phyloP scores from a whole-genome alignment of 768 basidiomycete genomes.

The Mycena vitilis region DNA sequence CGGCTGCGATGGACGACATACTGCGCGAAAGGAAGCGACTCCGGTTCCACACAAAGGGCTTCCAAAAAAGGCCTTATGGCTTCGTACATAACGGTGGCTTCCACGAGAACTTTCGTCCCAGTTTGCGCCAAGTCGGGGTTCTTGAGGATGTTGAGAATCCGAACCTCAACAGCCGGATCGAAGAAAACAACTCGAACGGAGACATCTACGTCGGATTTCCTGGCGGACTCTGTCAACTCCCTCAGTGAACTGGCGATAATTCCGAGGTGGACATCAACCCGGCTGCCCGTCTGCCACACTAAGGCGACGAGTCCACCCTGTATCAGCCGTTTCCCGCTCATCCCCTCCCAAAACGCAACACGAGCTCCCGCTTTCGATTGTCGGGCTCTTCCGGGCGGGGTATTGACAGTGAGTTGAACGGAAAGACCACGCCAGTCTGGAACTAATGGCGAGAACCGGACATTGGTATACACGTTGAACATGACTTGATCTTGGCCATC shows the following conservation, averaged over 20 bases:
- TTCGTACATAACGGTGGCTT: conserved; percentile 75
- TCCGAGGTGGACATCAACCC: conserved; percentile 65
- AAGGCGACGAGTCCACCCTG: conserved; percentile 75
- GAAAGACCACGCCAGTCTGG: conserved; percentile 67
- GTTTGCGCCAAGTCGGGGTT: conserved; percentile 29
- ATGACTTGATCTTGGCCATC: conserved; percentile 60
- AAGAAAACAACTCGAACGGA: conserved; percentile 70
- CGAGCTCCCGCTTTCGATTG: conserved; percentile 51
- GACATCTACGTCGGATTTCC: conserved; percentile 45
- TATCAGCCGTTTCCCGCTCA: conserved; percentile 67
- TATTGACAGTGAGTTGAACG: conserved; percentile 56
- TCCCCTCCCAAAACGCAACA: conserved; percentile 69
- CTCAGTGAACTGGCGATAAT: conserved; percentile 54
- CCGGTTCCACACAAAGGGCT: conserved; percentile 67
- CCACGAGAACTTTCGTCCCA: conserved; percentile 59
- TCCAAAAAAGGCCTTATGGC: conserved; percentile 76
- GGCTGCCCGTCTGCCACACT: conserved; percentile 53
- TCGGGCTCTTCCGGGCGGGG: conserved; percentile 70
- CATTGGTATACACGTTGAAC: conserved; percentile 73
- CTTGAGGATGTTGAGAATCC: conserved; percentile 48
- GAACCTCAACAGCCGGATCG: conserved; percentile 66
- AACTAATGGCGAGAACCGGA: conserved; percentile 56
- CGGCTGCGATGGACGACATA: conserved; percentile 60
- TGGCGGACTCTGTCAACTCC: conserved; percentile 61
- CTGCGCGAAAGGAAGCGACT: conserved; percentile 66